phyloP scores from a whole-genome alignment of 768 basidiomycete species.

The Ramaria rubella region DNA sequence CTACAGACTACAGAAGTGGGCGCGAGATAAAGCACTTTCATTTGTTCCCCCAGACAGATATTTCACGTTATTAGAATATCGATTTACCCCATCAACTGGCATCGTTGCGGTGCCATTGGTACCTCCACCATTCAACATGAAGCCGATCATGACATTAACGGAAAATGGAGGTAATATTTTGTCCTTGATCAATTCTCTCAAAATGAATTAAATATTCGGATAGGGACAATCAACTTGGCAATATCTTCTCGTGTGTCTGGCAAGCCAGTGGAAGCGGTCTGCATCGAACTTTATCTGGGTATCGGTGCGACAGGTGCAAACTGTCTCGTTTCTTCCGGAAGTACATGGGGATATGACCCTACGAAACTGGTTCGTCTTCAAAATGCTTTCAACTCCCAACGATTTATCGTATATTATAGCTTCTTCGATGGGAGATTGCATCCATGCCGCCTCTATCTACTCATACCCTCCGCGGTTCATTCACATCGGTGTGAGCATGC shows the following conservation, averaged over 20 bases:
- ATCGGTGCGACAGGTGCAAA: constrained; percentile 65
- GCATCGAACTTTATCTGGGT: constrained; percentile 70
- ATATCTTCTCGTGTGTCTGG: constrained; percentile 57
- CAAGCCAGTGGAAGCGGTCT: constrained; percentile 63
- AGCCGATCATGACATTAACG: constrained; percentile 27
- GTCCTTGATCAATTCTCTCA: neutral
- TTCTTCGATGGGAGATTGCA: constrained; percentile 74
- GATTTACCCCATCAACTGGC: constrained; percentile 44
- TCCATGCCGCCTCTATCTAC: constrained; percentile 55
- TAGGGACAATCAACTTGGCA: constrained; percentile 55
- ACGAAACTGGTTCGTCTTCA: constrained; percentile 43
- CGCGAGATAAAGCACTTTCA: constrained; percentile 67
- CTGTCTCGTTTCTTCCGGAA: constrained; percentile 57
- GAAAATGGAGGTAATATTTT: constrained; percentile 35
- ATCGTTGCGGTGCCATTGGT: constrained; percentile 26
- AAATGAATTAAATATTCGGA: neutral
- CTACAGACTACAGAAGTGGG: constrained; percentile 70
- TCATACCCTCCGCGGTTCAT: constrained; percentile 74
- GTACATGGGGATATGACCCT: constrained; percentile 79
- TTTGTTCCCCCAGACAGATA: constrained; percentile 93
- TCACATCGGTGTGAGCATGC: constrained; percentile 51
- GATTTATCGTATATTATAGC: constrained; percentile 32
- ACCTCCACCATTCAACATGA: constrained; percentile 30
- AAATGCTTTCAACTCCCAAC: neutral
- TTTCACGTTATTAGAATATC: constrained; percentile 81